These are phyloP conservation scores for Solanum megistacrolobum DNA, from an alignment of 257 asterid genomes.

Conservation along the genomic window DNA sequence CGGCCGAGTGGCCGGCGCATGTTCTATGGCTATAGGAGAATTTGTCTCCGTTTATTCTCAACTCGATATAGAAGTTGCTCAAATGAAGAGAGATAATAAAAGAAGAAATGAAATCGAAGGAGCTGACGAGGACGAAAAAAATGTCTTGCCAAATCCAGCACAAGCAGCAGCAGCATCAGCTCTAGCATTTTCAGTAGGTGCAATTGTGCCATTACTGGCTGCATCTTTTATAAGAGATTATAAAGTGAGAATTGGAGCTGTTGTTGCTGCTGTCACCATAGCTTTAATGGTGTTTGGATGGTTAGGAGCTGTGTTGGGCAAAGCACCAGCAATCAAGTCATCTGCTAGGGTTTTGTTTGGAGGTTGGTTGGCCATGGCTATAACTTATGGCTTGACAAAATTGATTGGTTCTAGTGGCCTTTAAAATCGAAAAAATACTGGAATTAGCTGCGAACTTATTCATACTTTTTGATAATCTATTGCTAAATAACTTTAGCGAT, in stretches of 20 bases:
- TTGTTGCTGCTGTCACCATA: constrained; percentile 44
- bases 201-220: constrained; percentile 68
- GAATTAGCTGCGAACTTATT: not conserved
- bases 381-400: constrained; percentile 72
- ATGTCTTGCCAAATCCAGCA: constrained; percentile 47
- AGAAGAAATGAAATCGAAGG: not conserved
- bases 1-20: constrained; percentile 76
- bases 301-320: constrained; percentile 61
- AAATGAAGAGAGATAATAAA: constrained; percentile 32
- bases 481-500: not conserved
- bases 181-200: constrained; percentile 56
- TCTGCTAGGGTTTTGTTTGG: constrained; percentile 60
- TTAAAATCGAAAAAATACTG: not conserved
- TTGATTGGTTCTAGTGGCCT: constrained; percentile 54
- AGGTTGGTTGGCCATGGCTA: constrained; percentile 86
- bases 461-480: not conserved
- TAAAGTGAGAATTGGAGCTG: constrained; percentile 44
- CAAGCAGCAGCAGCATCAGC: constrained; percentile 86
- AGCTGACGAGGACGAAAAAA: not conserved
- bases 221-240: constrained; percentile 63
- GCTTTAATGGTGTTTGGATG: constrained; percentile 68
- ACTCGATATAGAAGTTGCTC: constrained; percentile 66
- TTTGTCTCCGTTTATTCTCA: constrained; percentile 74
- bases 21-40: constrained; percentile 89
- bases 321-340: constrained; percentile 44